These are phyloP conservation scores for Teratosphaeria zuluensis DNA, from an alignment of 2,329 filamentous ascomycete species.

Conservation along the genomic window DNA sequence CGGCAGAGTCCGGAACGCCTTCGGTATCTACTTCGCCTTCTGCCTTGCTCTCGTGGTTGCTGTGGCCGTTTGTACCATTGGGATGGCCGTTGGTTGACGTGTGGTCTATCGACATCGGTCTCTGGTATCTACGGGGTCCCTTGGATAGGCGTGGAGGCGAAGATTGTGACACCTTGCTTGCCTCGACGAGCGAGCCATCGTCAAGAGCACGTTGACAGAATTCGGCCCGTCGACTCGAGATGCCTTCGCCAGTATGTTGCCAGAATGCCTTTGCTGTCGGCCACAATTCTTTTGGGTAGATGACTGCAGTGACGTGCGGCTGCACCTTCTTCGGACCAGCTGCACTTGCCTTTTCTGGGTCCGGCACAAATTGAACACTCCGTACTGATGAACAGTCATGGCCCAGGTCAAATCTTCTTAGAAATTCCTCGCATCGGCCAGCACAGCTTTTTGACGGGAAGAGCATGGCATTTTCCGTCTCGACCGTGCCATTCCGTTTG, in stretches of 20 bases:
- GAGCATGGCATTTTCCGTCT: slow-evolving; percentile 61
- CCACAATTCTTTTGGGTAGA: slow-evolving; percentile 60
- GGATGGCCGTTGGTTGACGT: slow-evolving; percentile 10
- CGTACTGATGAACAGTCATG: slow-evolving; percentile 41
- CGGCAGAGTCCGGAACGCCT: slow-evolving; percentile 54
- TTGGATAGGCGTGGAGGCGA: slow-evolving; percentile 40
- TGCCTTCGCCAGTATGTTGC: slow-evolving; percentile 90
- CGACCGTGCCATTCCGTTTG: slow-evolving; percentile 50
- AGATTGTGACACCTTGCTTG: slow-evolving; percentile 26
- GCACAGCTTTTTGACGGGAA: slow-evolving; percentile 67
- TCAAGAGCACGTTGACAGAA: slow-evolving; percentile 71
- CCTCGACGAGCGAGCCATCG: slow-evolving; percentile 55
- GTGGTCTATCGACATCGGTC: slow-evolving; percentile 43
- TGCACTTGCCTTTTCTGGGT: slow-evolving; percentile 38
- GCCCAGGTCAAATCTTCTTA: slow-evolving; percentile 50
- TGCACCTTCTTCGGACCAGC: slow-evolving; percentile 35
- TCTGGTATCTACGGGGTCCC: slow-evolving; percentile 74
- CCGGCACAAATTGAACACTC: slow-evolving; percentile 55
- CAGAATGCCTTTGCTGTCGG: slow-evolving; percentile 83
- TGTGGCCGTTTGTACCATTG: slow-evolving; percentile 16
- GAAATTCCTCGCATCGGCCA: slow-evolving; percentile 64
- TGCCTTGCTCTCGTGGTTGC: neutral
- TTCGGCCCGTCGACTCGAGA: slow-evolving; percentile 83
- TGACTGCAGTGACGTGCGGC: slow-evolving; percentile 43
- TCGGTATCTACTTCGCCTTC: slow-evolving; percentile 13